Conservation (phyloP, 805 yeast species). For the Monosporozyma aquatica region DNA sequence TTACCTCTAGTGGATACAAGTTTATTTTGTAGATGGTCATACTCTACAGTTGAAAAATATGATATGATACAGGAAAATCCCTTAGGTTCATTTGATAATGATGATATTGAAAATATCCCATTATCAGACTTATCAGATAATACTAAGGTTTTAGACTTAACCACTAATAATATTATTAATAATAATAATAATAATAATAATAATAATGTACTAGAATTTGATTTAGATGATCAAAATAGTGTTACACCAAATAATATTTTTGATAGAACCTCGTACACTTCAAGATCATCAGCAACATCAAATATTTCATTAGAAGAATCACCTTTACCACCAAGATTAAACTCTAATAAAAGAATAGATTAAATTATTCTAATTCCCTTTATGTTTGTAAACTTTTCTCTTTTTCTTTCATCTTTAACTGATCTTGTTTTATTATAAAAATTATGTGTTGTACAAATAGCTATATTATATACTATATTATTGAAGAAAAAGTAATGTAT, state of each 20-base stretch:
- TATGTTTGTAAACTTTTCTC: not conserved
- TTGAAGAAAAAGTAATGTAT: no score
- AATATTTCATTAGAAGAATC: constrained; percentile 26
- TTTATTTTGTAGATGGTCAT: constrained; percentile 64
- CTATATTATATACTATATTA: no score
- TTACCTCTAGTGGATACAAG: constrained; percentile 51
- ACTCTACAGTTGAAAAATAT: constrained; percentile 34
- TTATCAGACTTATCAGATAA: constrained; percentile 8
- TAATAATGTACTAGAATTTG: constrained; percentile 12
- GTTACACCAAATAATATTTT: constrained; percentile 21
- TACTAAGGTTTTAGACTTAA: constrained; percentile 10
- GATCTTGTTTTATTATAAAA: not conserved
- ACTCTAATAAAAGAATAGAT: constrained; percentile 2
- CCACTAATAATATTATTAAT: no score
- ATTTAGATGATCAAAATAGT: constrained; percentile 15
- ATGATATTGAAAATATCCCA: constrained; percentile 29
- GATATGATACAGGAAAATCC: constrained; percentile 33
- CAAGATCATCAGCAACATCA: constrained; percentile 30
- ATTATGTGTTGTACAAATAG: no score
- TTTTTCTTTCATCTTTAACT: not conserved
- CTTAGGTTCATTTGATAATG: constrained; percentile 16
- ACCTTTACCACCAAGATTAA: constrained; percentile 7
- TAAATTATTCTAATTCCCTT: not conserved
- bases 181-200: no score
- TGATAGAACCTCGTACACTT: constrained; percentile 25